phyloP scores from a whole-genome alignment of 2,329 filamentous ascomycete species.

The Cladosporium sp. region DNA sequence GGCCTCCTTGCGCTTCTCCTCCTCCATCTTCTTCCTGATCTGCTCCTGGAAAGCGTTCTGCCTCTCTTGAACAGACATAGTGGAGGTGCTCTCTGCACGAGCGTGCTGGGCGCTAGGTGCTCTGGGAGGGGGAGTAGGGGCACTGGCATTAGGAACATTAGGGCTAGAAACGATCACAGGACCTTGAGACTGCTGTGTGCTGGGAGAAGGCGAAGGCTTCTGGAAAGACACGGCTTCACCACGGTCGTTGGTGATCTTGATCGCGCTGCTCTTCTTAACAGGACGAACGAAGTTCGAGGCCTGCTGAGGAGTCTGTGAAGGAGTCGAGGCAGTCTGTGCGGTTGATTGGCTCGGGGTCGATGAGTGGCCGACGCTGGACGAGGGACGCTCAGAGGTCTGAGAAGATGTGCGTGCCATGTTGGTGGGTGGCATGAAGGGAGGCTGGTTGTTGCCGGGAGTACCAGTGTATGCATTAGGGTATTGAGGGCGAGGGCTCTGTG shows the following conservation, averaged over 20 bases:
- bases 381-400: conserved; percentile 67
- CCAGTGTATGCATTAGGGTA: conserved; percentile 53
- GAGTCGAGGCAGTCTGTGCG: conserved; percentile 53
- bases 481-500: conserved; percentile 45
- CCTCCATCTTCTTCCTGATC: conserved; percentile 56
- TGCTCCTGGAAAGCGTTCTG: conserved; percentile 64
- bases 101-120: conserved; percentile 66
- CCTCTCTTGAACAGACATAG: conserved; percentile 74
- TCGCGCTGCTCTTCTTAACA: conserved; percentile 67
- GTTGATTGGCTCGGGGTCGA: conserved; percentile 33
- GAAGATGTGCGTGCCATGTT: conserved; percentile 82
- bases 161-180: conserved; percentile 71
- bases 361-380: conserved; percentile 62
- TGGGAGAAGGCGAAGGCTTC: conserved; percentile 56
- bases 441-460: conserved; percentile 46
- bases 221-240: conserved; percentile 73
- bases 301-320: conserved; percentile 58
- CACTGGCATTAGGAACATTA: conserved; percentile 46
- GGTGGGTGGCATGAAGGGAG: conserved; percentile 57
- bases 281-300: conserved; percentile 65
- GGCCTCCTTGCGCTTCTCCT: conserved; percentile 40
- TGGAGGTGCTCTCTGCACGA: conserved; percentile 70
- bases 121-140: conserved; percentile 72
- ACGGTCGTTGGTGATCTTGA: conserved; percentile 80
- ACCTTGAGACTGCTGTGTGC: conserved; percentile 57